Conservation (phyloP, 2,329 filamentous ascomycete genomes). For the Trichoderma sp. region DNA sequence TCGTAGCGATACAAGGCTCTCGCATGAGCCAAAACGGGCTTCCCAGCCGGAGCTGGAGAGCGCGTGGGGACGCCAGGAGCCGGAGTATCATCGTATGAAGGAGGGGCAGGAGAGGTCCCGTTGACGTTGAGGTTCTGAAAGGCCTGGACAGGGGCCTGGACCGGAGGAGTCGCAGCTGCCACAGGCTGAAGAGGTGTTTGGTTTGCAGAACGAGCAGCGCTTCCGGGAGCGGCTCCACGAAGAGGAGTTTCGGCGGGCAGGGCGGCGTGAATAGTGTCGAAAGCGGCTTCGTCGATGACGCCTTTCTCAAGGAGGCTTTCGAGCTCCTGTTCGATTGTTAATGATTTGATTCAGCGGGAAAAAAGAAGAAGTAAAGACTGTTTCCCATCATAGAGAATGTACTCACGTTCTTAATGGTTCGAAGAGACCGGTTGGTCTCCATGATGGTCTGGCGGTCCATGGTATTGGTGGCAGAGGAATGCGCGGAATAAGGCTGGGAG, state of each 20-base stretch:
- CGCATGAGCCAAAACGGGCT: conserved; percentile 67
- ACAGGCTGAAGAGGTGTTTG: conserved; percentile 31
- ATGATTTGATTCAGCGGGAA: neutral
- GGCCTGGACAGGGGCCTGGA: conserved; percentile 39
- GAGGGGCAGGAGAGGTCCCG: conserved; percentile 42
- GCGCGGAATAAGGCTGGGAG: neutral
- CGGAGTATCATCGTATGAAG: conserved; percentile 50
- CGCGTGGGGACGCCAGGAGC: conserved; percentile 42
- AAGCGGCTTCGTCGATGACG: conserved; percentile 71
- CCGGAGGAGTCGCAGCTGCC: conserved; percentile 30
- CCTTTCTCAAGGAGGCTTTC: conserved; percentile 83
- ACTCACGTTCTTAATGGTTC: conserved; percentile 79
- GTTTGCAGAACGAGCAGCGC: conserved; percentile 30
- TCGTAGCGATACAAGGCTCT: conserved; percentile 81
- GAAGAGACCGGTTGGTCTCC: conserved; percentile 78
- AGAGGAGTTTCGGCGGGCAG: conserved; percentile 67
- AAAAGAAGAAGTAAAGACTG: neutral
- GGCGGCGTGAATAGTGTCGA: conserved; percentile 69
- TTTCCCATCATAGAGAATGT: neutral
- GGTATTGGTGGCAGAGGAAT: neutral
- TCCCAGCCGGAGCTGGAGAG: conserved; percentile 32
- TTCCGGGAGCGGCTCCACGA: conserved; percentile 38
- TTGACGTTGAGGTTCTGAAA: conserved; percentile 42
- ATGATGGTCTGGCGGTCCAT: conserved; percentile 60
- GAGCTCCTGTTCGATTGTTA: conserved; percentile 64